Percentiles rank a stretch among this genome's conserved stretches.
phyloP scores from a whole-genome alignment of 495 filamentous ascomycete species.

The Trichoderma parareesei region DNA sequence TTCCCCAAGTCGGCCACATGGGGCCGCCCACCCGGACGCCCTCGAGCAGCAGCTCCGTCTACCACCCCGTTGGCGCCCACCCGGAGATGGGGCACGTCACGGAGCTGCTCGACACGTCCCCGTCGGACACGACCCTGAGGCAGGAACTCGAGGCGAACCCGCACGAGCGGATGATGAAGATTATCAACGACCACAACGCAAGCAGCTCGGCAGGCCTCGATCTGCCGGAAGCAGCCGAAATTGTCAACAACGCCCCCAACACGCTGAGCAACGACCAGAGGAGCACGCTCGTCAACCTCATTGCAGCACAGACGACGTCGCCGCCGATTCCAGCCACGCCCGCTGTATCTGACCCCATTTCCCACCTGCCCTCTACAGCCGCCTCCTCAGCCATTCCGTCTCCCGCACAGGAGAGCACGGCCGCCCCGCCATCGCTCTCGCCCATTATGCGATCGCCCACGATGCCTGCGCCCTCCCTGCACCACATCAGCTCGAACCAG shows the following conservation, averaged over 20 bases:
- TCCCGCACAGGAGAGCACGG: conserved; percentile 17
- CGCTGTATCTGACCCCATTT: not conserved
- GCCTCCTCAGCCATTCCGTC: conserved; percentile 14
- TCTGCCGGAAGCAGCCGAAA: conserved; percentile 52
- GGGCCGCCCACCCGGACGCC: conserved; percentile 22
- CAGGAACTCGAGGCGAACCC: conserved; percentile 42
- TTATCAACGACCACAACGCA: conserved; percentile 75
- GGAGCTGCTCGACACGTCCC: conserved; percentile 37
- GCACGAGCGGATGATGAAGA: conserved; percentile 74
- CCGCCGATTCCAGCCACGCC: conserved; percentile 19
- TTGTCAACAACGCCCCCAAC: conserved; percentile 56
- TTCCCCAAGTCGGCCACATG: conserved; percentile 25
- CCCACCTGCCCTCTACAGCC: not conserved
- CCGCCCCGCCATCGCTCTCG: conserved; percentile 29
- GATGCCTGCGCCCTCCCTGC: conserved; percentile 45
- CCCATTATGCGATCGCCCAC: conserved; percentile 51
- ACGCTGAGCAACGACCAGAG: conserved; percentile 72
- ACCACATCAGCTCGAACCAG: conserved; percentile 54
- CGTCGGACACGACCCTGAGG: conserved; percentile 35
- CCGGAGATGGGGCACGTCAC: conserved; percentile 36
- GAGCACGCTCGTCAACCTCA: conserved; percentile 69
- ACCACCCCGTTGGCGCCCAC: not conserved
- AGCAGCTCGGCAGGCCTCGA: conserved; percentile 45
- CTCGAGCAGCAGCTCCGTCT: conserved; percentile 13
- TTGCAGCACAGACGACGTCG: conserved; percentile 41